Conservation (phyloP, 2,329 filamentous ascomycete genomes). For the Trichoderma sp. region DNA sequence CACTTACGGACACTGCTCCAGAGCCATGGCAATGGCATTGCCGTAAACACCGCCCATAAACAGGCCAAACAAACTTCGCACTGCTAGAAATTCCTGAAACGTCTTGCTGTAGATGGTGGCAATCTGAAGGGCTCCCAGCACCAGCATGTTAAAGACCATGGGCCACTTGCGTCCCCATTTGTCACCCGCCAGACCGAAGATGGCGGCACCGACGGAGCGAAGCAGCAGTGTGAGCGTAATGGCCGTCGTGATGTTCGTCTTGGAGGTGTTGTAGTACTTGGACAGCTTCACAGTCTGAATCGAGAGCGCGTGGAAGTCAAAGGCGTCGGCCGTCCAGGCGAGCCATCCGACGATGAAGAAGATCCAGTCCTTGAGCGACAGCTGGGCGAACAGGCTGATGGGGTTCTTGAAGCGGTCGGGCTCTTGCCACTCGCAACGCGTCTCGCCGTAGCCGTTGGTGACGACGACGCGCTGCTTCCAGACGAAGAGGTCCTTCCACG, state of each 20-base stretch:
- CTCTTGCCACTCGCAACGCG: constrained; percentile 63
- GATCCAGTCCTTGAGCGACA: constrained; percentile 64
- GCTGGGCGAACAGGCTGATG: constrained; percentile 62
- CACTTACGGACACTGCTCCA: constrained; percentile 67
- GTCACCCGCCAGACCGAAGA: constrained; percentile 76
- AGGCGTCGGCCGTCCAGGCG: constrained; percentile 79
- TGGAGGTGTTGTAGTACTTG: constrained; percentile 46
- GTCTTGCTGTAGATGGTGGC: constrained; percentile 74
- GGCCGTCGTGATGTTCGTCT: constrained; percentile 70
- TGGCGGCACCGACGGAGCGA: constrained; percentile 69
- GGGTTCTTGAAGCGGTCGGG: constrained; percentile 69
- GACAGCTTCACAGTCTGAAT: constrained; percentile 73
- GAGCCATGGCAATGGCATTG: constrained; percentile 73
- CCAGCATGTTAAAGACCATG: constrained; percentile 76
- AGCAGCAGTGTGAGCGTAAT: constrained; percentile 74
- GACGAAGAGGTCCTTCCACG: constrained; percentile 62
- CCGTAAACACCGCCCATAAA: constrained; percentile 83
- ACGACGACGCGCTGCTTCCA: constrained; percentile 73
- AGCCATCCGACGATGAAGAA: constrained; percentile 73
- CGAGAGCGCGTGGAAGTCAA: constrained; percentile 78
- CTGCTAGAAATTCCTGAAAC: constrained; percentile 71
- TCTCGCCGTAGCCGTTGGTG: constrained; percentile 62
- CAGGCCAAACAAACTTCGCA: constrained; percentile 69
- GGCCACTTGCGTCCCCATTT: constrained; percentile 80
- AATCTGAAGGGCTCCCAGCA: constrained; percentile 65